Conservation (phyloP, 108 stramenopile species). For the Fragilaria radians region DNA sequence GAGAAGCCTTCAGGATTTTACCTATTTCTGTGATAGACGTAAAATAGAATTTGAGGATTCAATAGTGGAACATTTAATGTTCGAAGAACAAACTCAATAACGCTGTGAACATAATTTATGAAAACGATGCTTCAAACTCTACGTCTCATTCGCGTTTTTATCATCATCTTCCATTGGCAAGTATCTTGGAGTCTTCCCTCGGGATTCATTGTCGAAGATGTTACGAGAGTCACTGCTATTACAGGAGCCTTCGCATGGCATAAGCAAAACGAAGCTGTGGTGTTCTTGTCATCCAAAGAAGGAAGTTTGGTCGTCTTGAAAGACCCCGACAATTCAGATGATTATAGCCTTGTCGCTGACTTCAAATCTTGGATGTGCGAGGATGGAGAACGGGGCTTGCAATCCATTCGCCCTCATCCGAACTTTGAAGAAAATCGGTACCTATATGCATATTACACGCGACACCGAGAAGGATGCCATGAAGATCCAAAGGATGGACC, state of each 20-base stretch:
- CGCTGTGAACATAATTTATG: too few relatives aligned
- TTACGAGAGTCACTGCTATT: constrained; percentile 1
- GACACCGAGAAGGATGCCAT: constrained; percentile 6
- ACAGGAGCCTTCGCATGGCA: constrained; percentile 18
- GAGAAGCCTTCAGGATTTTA: too few relatives aligned
- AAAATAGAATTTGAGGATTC: too few relatives aligned
- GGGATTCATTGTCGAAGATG: constrained; percentile 20
- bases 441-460: constrained; percentile 19
- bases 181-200: too few relatives aligned
- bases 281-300: constrained; percentile 6
- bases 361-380: constrained; percentile 7
- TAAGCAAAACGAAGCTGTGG: constrained; percentile 4
- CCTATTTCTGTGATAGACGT: too few relatives aligned
- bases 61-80: too few relatives aligned
- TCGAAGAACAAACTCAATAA: too few relatives aligned
- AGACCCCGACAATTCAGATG: constrained; percentile 13
- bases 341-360: constrained; percentile 1
- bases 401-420: constrained; percentile 11
- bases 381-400: constrained; percentile 24
- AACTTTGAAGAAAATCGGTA: constrained; percentile 14
- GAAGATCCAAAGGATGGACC: constrained; percentile 12
- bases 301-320: constrained; percentile 5
- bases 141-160: too few relatives aligned
- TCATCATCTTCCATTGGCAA: too few relatives aligned
- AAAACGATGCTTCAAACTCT: too few relatives aligned